Percentiles rank a stretch among this genome's conserved stretches.
These are phyloP conservation scores for Silene noctiflora DNA, from an alignment of 179 eudicot species.

Conservation along the genomic window DNA sequence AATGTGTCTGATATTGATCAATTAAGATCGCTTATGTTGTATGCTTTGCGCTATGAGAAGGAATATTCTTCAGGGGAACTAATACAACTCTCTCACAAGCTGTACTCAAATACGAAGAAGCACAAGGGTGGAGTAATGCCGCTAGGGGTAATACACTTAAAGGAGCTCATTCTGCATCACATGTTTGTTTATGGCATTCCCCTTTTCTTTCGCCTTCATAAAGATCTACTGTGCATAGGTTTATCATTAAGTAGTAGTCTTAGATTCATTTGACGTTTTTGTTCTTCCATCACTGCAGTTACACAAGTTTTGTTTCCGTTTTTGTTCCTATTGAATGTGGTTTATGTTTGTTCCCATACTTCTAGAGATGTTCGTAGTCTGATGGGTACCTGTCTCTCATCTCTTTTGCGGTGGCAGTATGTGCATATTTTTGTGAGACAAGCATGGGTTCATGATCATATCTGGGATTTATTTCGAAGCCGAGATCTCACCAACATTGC, in stretches of 20 bases:
- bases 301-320: background rate
- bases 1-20: constrained; percentile 81
- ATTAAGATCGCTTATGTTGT: constrained; percentile 76
- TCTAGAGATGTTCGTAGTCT: constrained; percentile 15
- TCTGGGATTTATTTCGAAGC: constrained; percentile 84
- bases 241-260: background rate
- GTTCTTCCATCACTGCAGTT: background rate
- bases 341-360: background rate
- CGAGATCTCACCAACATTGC: constrained; percentile 75
- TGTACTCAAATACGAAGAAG: constrained; percentile 76
- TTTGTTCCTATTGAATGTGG: background rate
- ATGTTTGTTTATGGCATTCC: background rate
- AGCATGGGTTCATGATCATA: constrained; percentile 83
- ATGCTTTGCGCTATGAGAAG: constrained; percentile 91
- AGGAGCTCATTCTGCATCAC: background rate
- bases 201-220: background rate
- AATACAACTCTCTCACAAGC: constrained; percentile 85
- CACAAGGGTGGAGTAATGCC: constrained; percentile 40
- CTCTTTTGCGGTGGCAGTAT: constrained; percentile 51
- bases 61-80: constrained; percentile 73
- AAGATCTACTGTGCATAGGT: background rate
- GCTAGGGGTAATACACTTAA: constrained; percentile 67
- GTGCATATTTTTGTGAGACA: constrained; percentile 85
- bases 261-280: background rate
- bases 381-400: constrained; percentile 16